Evolutionary conservation across 345 rosid species (phyloP).

Genomic region (Litchi chinensis): DNA sequence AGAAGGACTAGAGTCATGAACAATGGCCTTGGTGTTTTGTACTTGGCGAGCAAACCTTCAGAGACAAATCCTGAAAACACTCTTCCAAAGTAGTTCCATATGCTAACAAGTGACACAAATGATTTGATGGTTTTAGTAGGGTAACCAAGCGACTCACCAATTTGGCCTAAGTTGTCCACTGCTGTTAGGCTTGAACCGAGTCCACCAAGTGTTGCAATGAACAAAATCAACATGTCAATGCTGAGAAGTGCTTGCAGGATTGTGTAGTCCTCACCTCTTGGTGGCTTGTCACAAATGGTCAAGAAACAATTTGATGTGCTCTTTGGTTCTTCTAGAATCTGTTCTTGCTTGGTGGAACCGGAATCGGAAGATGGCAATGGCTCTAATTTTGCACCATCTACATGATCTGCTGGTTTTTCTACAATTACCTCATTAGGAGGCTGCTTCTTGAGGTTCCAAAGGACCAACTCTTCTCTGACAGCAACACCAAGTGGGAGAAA

Average conservation of each 20-base stretch:
- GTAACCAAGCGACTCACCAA: conserved; percentile 87
- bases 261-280: conserved; percentile 89
- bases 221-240: conserved; percentile 67
- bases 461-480: conserved; percentile 57
- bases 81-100: conserved; percentile 88
- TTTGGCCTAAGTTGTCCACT: conserved; percentile 84
- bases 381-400: conserved; percentile 24
- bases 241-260: conserved; percentile 79
- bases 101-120: conserved; percentile 81
- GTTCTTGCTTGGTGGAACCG: conserved; percentile 1
- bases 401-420: conserved; percentile 23
- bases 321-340: conserved; percentile 12
- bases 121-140: conserved; percentile 56
- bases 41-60: conserved; percentile 53
- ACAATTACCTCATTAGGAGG: conserved; percentile 29
- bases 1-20: conserved; percentile 75
- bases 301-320: conserved; percentile 46
- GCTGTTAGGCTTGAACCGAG: conserved; percentile 83
- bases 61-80: conserved; percentile 86
- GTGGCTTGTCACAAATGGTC: conserved; percentile 53
- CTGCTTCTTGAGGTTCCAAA: conserved; percentile 57
- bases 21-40: conserved; percentile 70
- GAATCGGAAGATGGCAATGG: not conserved
- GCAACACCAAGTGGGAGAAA: conserved; percentile 65
- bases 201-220: conserved; percentile 68